Evolutionary conservation across 371 early-diverging fungal genomes (phyloP).

Genomic region (Nematocida sp.): DNA sequence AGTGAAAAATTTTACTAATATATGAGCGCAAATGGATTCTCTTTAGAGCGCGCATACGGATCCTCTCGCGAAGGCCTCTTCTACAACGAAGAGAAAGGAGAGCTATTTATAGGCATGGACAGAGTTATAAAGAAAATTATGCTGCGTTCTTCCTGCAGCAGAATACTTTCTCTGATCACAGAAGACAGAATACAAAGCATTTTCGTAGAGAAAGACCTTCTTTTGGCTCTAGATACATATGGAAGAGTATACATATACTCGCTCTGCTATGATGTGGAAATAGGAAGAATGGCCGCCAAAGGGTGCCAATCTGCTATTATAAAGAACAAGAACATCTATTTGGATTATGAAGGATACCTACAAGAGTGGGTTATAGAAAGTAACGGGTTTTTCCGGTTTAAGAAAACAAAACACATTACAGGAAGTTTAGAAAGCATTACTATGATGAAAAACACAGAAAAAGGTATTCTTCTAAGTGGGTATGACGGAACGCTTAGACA

Average conservation of each 20-base stretch:
- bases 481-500: conserved; percentile 10
- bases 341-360: conserved; percentile 32
- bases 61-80: neutral
- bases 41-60: conserved; percentile 29
- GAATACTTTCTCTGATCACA: conserved; percentile 22
- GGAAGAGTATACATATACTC: conserved; percentile 40
- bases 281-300: conserved; percentile 33
- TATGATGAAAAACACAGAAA: neutral
- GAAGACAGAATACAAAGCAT: conserved; percentile 12
- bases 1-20: no score
- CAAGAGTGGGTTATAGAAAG: conserved; percentile 22
- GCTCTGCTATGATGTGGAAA: conserved; percentile 18
- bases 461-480: conserved; percentile 28
- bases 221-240: conserved; percentile 21
- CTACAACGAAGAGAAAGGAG: conserved; percentile 32
- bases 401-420: conserved; percentile 26
- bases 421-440: conserved; percentile 30
- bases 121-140: conserved; percentile 24
- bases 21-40: no score
- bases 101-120: conserved; percentile 14
- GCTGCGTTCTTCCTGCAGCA: conserved; percentile 3
- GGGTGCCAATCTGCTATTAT: neutral
- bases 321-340: conserved; percentile 3
- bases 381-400: conserved; percentile 27
- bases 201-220: conserved; percentile 22